Conservation (phyloP, 163 green algal genomes). For the Prototheca cutis region DNA sequence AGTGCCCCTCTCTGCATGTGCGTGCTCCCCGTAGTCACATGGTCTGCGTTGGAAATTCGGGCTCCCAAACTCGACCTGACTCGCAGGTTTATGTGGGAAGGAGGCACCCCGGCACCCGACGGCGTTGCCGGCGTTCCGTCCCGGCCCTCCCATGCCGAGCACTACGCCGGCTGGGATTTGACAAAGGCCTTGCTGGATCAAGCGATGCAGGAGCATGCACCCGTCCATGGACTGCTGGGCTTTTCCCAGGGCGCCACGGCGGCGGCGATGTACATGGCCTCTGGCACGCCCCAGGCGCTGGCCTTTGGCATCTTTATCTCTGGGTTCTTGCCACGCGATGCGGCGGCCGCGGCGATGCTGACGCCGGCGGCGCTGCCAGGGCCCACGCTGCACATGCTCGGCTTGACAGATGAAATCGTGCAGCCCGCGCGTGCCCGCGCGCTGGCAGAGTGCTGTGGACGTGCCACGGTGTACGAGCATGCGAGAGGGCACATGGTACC, state of each 20-base stretch:
- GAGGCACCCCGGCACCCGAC: too few relatives aligned
- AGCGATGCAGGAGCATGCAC: conserved; percentile 18
- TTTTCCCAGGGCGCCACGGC: conserved; percentile 57
- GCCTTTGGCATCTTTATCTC: conserved; percentile 21
- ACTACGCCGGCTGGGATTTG: conserved; percentile 29
- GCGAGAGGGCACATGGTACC: conserved; percentile 43
- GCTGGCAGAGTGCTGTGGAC: conserved; percentile 14
- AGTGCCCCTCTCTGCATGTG: too few relatives aligned
- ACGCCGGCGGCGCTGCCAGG: background rate
- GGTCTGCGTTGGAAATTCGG: too few relatives aligned
- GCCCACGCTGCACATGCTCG: conserved; percentile 32
- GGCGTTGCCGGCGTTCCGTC: too few relatives aligned
- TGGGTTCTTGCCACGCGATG: conserved; percentile 41
- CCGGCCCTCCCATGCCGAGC: conserved; percentile 19
- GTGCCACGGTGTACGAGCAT: conserved; percentile 10
- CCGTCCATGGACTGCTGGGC: conserved; percentile 44
- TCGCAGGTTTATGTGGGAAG: conserved; percentile 2
- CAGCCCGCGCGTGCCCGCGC: conserved; percentile 25
- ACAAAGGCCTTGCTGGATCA: conserved; percentile 15
- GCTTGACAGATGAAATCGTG: conserved; percentile 31
- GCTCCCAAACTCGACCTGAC: too few relatives aligned
- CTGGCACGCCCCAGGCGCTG: background rate
- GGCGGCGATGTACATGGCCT: conserved; percentile 36
- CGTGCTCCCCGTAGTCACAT: too few relatives aligned
- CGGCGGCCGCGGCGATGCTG: conserved; percentile 20